Evolutionary conservation across 306 rosid genomes (phyloP).

Genomic region (Trifolium pratense): DNA sequence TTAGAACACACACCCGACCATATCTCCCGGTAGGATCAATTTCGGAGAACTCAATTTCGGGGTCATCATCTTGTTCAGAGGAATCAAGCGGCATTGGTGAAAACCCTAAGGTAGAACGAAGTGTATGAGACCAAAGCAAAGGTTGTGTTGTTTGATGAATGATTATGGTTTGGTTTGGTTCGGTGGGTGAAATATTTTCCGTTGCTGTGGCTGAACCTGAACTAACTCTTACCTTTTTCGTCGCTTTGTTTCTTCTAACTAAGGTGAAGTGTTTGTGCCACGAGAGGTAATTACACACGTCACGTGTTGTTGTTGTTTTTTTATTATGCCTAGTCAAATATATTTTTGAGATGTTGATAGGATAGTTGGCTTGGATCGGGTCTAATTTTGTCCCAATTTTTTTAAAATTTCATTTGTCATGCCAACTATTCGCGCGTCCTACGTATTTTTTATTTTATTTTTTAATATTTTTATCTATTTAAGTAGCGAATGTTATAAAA

Average conservation of each 20-base stretch:
- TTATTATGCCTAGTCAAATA: too few species aligned
- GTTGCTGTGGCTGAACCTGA: background rate
- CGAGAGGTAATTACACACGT: background rate
- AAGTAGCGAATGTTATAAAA: too few species aligned
- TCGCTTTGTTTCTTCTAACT: too few species aligned
- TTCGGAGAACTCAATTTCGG: constrained; percentile 78
- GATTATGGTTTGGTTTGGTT: background rate
- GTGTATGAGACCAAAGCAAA: background rate
- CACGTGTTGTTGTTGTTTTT: background rate
- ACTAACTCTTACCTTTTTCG: constrained; percentile 12
- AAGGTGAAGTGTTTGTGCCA: background rate
- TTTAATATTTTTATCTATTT: too few species aligned
- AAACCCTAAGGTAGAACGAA: constrained; percentile 30
- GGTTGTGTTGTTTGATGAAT: background rate
- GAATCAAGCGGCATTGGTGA: constrained; percentile 69
- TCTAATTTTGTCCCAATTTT: too few species aligned
- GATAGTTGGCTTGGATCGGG: too few species aligned
- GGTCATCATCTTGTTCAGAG: constrained; percentile 71
- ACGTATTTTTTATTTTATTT: too few species aligned
- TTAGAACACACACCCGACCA: constrained; percentile 79
- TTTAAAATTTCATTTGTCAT: too few species aligned
- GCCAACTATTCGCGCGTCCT: too few species aligned
- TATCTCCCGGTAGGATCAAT: constrained; percentile 88
- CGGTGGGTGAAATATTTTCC: constrained; percentile 1
- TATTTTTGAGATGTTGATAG: too few species aligned